These are phyloP conservation scores for Xylaria scruposa DNA, from an alignment of 495 filamentous ascomycete species.

Conservation along the genomic window DNA sequence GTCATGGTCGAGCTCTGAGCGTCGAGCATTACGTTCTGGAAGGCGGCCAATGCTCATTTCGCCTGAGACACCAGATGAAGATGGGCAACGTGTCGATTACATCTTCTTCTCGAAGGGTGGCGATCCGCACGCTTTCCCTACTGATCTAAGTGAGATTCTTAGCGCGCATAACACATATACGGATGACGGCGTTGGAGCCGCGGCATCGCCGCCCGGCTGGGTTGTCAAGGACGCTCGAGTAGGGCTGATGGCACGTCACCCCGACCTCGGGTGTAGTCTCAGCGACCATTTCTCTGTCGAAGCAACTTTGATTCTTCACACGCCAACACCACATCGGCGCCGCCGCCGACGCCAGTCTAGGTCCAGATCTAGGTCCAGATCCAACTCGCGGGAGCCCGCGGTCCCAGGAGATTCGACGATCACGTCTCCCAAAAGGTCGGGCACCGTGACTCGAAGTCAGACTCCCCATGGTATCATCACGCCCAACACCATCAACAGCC, in stretches of 20 bases:
- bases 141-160: slow-evolving; percentile 26
- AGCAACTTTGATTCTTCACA: slow-evolving; percentile 62
- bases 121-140: slow-evolving; percentile 18
- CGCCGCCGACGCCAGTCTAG: slow-evolving; percentile 12
- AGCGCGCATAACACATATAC: slow-evolving; percentile 27
- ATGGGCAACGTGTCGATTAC: slow-evolving; percentile 91
- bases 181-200: slow-evolving; percentile 31
- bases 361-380: slow-evolving; percentile 15
- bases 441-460: slow-evolving; percentile 27
- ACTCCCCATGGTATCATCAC: slow-evolving; percentile 25
- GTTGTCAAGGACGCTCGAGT: slow-evolving; percentile 70
- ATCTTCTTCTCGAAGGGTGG: slow-evolving; percentile 67
- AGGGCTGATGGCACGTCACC: slow-evolving; percentile 84
- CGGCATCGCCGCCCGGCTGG: slow-evolving; percentile 58
- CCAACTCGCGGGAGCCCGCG: neutral
- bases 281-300: slow-evolving; percentile 94
- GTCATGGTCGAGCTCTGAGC: slow-evolving; percentile 77
- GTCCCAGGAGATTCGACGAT: slow-evolving; percentile 5
- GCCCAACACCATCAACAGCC: slow-evolving; percentile 10
- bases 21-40: slow-evolving; percentile 60
- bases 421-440: slow-evolving; percentile 33
- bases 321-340: slow-evolving; percentile 20
- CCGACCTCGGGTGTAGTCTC: slow-evolving; percentile 78
- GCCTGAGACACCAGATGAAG: slow-evolving; percentile 66
- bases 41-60: slow-evolving; percentile 57